These are phyloP conservation scores for Candida buenavistaensis DNA, from an alignment of 1,139 yeast species.

Conservation along the genomic window DNA sequence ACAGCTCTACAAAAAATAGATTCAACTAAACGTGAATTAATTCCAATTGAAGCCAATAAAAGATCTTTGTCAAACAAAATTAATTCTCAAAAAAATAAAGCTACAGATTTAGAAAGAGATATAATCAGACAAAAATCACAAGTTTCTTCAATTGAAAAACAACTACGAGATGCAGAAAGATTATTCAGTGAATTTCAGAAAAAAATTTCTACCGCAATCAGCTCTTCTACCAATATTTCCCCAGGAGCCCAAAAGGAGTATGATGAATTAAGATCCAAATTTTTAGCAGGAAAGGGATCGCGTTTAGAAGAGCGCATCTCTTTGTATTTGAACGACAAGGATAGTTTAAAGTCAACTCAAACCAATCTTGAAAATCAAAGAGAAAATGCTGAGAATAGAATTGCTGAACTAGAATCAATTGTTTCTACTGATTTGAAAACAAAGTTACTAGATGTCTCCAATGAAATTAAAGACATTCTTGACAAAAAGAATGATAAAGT, in stretches of 20 bases:
- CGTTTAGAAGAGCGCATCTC: conserved; percentile 52
- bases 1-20: conserved; percentile 37
- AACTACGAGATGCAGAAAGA: conserved; percentile 47
- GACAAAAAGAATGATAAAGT: conserved; percentile 41
- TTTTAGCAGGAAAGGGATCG: conserved; percentile 59
- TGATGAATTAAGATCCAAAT: conserved; percentile 56
- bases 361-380: conserved; percentile 45
- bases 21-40: conserved; percentile 45
- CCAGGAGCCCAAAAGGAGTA: conserved; percentile 58
- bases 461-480: conserved; percentile 34
- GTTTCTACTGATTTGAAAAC: conserved; percentile 34
- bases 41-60: conserved; percentile 60
- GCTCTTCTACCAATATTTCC: conserved; percentile 24
- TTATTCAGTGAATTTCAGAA: conserved; percentile 46
- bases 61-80: conserved; percentile 50
- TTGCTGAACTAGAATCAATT: conserved; percentile 32
- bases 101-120: conserved; percentile 55
- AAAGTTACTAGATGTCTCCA: conserved; percentile 33
- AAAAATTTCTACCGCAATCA: conserved; percentile 34
- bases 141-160: conserved; percentile 44
- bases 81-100: conserved; percentile 48
- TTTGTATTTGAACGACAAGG: conserved; percentile 45
- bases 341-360: conserved; percentile 39
- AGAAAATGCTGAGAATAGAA: conserved; percentile 38
- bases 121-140: conserved; percentile 49